Base-by-base conservation (phyloP, 164 flowering plant genomes). In the Nymphaea colorata region DNA sequence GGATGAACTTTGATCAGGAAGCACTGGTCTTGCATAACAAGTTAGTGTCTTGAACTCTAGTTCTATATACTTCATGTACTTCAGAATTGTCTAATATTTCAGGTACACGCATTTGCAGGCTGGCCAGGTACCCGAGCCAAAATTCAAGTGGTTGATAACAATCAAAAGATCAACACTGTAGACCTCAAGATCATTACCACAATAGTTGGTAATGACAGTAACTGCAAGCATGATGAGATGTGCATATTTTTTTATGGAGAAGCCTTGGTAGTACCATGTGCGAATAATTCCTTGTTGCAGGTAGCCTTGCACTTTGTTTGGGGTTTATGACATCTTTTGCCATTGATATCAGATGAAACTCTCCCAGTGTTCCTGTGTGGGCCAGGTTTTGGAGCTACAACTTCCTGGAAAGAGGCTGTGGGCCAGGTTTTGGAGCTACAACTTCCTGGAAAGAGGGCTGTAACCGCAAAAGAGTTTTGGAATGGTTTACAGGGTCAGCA, bases 31-130 rank as follows among this genome's bases (percentile, higher is more conserved):
- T 94, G 42, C 98, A 91, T 73, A 89, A 93, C 72, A 92, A 87
- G 90, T 92, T 89, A 81, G 66, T 5, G 8, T 65, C 45, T 68
- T n/a, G 53, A 55, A 61, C 2, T n/a, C 63, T 25, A 4, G 6
- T n/a, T 61, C 63, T n/a, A 6, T 61, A 61, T 61, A 2, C 41
- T 6, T 64, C 66, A 41, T 41, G 17, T 44, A 62, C 41, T 41
- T 47, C 36, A 75, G 74, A 72, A 68, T 78, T 61, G 63, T 77
- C 77, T 72, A 76, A 71, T 6, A 47, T 75, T 78, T 64, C 80
- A 93, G 98, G 96, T 91, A 71, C 90, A 97, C 71, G 99, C 99
- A 77, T 91, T 94, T 87, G 88, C 97, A 85, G 96, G 97, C 12
- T 94, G 99, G 99, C 99, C 97, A 4, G 96, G 99, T 72, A 91